Base-by-base conservation (phyloP, 352 stramenopile genomes). In the Bremia lactucae region DNA sequence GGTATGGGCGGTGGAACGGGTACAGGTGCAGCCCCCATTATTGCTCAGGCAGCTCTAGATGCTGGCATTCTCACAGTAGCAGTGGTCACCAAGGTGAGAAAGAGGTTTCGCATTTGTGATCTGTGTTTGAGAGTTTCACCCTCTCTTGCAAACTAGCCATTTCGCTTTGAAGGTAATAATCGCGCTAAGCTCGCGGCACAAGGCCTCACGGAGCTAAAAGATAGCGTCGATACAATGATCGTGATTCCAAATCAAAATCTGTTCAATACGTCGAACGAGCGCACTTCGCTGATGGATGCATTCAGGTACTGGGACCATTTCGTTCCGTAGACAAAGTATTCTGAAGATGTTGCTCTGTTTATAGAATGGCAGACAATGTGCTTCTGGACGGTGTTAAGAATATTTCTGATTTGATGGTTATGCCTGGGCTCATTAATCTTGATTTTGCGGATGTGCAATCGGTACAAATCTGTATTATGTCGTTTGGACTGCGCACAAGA, bases 161-260 rank as follows among this genome's bases (percentile, higher is more conserved):
- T 92, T 48, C 68, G 74, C 4, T 92, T 92, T 36, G 79, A 92
- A 62, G 79, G 79, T 24, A 83, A 63, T 40, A 86, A 92, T 44
- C 79, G 79, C 21, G 61, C 65, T 4, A 92, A 92, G 46, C 65
- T 92, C 25, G 79, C 79, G 5, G 69, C 83, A 13, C 65, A 87
- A 49, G 79, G 79, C 1, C 72, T 92, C 14, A 52, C 63, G 29
- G 62, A 93, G 40, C 57, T 92, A 42, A 84, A 82, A 40, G 72
- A 92, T 36, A 88, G 74, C 47, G 79, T 89, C 11, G 79, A 92
- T 52, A 92, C 76, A 31, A 88, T 92, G 74, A 83, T 92, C 33
- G 72, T 87, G 22, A 92, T 92, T 40, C 79, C 79, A 29, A 92
- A 92, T 65, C 79, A 92, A 53, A 92, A 92, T 62, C 40, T 92